A percentile compares a stretch with the other conserved stretches of the same genome.
phyloP scores from a whole-genome alignment of 2,329 filamentous ascomycete species.

The Ascochyta clinopodiicola region DNA sequence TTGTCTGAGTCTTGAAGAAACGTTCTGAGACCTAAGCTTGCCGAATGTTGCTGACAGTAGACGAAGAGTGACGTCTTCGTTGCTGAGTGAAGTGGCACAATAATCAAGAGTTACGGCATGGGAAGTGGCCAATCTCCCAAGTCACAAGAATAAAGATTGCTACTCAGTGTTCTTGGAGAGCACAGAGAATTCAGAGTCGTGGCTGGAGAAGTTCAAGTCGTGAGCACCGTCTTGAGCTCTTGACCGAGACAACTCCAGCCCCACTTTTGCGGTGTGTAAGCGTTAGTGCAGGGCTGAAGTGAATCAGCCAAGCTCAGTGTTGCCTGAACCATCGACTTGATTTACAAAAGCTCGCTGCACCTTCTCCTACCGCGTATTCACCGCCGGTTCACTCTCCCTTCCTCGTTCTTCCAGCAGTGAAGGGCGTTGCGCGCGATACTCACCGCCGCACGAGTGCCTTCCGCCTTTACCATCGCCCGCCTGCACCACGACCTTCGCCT shows the following conservation, averaged over 20 bases:
- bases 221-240: conserved; percentile 4
- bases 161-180: neutral
- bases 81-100: neutral
- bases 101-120: neutral
- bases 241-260: neutral
- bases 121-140: neutral
- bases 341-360: conserved; percentile 39
- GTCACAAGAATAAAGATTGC: neutral
- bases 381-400: conserved; percentile 16
- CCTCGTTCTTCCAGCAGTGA: neutral
- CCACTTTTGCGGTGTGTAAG: conserved; percentile 17
- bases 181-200: neutral
- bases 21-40: neutral
- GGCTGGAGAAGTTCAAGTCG: neutral
- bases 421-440: conserved; percentile 5
- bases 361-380: conserved; percentile 23
- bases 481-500: conserved; percentile 16
- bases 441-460: neutral
- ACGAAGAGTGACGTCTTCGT: neutral
- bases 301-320: conserved; percentile 35
- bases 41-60: no score
- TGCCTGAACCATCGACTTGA: conserved; percentile 41
- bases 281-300: conserved; percentile 26
- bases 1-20: neutral
- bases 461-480: conserved; percentile 8